phyloP scores from a whole-genome alignment of 2,329 filamentous ascomycete genomes.

The Neopestalotiopsis clavispora region DNA sequence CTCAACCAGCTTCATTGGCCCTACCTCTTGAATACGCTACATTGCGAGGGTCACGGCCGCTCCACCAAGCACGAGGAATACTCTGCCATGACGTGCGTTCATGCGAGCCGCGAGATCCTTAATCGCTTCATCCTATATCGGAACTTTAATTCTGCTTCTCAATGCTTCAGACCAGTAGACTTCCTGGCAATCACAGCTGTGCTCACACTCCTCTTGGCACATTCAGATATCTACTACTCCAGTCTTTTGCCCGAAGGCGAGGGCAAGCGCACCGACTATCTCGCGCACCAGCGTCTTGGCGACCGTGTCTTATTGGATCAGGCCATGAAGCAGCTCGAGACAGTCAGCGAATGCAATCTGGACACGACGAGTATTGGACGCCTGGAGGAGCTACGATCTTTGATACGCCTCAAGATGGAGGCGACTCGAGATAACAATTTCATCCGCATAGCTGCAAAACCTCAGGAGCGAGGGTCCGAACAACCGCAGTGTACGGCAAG shows the following conservation, averaged over 20 bases:
- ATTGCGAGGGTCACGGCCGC: neutral
- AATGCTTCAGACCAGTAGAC: constrained; percentile 43
- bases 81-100: constrained; percentile 42
- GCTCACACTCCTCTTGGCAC: constrained; percentile 41
- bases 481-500: neutral
- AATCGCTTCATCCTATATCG: constrained; percentile 40
- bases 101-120: constrained; percentile 45
- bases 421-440: constrained; percentile 25
- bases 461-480: neutral
- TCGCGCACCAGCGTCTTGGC: constrained; percentile 42
- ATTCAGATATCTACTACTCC: constrained; percentile 23
- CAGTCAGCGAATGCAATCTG: constrained; percentile 23
- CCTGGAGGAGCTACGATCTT: constrained; percentile 33
- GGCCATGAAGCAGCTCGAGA: neutral
- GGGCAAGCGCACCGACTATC: constrained; percentile 29
- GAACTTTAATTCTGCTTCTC: constrained; percentile 26
- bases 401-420: constrained; percentile 40
- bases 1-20: constrained; percentile 47
- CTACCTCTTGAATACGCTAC: constrained; percentile 39
- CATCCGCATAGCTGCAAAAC: constrained; percentile 7
- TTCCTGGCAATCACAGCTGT: constrained; percentile 43
- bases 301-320: constrained; percentile 14
- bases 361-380: constrained; percentile 38
- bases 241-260: constrained; percentile 6
- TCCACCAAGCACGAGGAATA: constrained; percentile 33